A percentile compares a stretch with the other conserved stretches of the same genome.
These are phyloP conservation scores for Rhizopogon salebrosus DNA, from an alignment of 768 basidiomycete genomes.

Conservation along the genomic window DNA sequence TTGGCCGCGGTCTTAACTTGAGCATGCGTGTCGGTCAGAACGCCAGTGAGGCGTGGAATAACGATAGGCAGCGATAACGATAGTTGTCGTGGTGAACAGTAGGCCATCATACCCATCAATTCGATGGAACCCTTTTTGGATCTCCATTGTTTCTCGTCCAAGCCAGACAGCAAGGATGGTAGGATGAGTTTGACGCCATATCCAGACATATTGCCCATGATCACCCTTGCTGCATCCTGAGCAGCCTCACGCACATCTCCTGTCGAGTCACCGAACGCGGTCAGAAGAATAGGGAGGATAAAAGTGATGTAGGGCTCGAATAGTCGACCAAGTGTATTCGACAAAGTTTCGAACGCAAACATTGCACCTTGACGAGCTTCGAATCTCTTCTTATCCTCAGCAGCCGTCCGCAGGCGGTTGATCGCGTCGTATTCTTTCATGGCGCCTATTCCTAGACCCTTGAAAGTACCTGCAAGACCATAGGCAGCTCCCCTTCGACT, in stretches of 20 bases:
- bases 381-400: conserved; percentile 86
- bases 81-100: conserved; percentile 92
- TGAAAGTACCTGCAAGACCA: conserved; percentile 88
- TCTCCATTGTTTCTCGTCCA: conserved; percentile 98
- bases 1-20: conserved; percentile 93
- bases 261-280: conserved; percentile 81
- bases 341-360: conserved; percentile 92
- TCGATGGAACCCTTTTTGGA: conserved; percentile 98
- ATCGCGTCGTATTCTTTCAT: conserved; percentile 85
- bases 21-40: conserved; percentile 94
- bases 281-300: conserved; percentile 77
- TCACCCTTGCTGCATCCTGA: conserved; percentile 84
- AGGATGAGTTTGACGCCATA: conserved; percentile 95
- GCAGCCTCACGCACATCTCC: conserved; percentile 91
- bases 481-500: conserved; percentile 96
- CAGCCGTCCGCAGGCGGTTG: conserved; percentile 60
- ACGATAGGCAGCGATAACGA: conserved; percentile 94
- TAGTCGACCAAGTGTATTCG: conserved; percentile 76
- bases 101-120: conserved; percentile 96
- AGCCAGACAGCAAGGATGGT: conserved; percentile 80
- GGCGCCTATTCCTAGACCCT: conserved; percentile 81
- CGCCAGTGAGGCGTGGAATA: conserved; percentile 91
- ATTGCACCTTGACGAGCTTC: conserved; percentile 90
- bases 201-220: conserved; percentile 93
- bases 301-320: conserved; percentile 92